A percentile compares a stretch with the other conserved stretches of the same genome.
These are phyloP conservation scores for Magnolia kwangsiensis DNA, from an alignment of 164 flowering plant species.

Conservation along the genomic window DNA sequence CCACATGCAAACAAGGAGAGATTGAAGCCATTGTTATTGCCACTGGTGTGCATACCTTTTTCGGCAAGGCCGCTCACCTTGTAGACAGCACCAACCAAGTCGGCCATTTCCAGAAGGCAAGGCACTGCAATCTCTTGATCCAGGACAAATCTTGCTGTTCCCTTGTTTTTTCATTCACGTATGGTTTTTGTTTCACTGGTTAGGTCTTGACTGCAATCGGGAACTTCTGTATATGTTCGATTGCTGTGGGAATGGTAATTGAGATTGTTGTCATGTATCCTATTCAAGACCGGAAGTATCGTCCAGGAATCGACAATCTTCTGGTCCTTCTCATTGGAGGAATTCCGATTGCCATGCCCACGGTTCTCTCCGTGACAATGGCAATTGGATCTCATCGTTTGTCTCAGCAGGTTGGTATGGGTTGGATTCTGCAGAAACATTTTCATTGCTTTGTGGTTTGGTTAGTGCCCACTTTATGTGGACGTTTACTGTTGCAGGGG, in stretches of 20 bases:
- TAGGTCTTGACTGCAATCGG: constrained; percentile 80
- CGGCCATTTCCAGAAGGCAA: constrained; percentile 40
- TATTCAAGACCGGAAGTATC: constrained; percentile 52
- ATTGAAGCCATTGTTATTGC: constrained; percentile 44
- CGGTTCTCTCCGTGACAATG: constrained; percentile 73
- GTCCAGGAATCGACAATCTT: constrained; percentile 68
- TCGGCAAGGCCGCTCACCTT: constrained; percentile 48
- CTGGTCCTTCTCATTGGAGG: constrained; percentile 71
- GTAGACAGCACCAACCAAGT: constrained; percentile 40
- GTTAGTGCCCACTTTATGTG: not conserved
- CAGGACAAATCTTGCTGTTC: not conserved
- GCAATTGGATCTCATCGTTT: constrained; percentile 74
- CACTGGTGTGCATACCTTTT: constrained; percentile 46
- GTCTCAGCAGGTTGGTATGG: constrained; percentile 50
- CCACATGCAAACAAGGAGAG: constrained; percentile 44
- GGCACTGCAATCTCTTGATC: not conserved
- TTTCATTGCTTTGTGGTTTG: not conserved
- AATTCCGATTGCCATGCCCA: constrained; percentile 80
- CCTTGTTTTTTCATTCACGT: not conserved
- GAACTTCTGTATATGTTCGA: constrained; percentile 72
- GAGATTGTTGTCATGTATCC: constrained; percentile 78
- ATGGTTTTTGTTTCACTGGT: not conserved
- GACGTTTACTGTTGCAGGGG: constrained; percentile 47
- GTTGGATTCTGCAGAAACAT: not conserved
- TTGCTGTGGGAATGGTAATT: constrained; percentile 67